A percentile compares a stretch with the other conserved stretches of the same genome.
phyloP scores from a whole-genome alignment of 192 early-diverging fungal genomes.

The Haplosporangium gracile region DNA sequence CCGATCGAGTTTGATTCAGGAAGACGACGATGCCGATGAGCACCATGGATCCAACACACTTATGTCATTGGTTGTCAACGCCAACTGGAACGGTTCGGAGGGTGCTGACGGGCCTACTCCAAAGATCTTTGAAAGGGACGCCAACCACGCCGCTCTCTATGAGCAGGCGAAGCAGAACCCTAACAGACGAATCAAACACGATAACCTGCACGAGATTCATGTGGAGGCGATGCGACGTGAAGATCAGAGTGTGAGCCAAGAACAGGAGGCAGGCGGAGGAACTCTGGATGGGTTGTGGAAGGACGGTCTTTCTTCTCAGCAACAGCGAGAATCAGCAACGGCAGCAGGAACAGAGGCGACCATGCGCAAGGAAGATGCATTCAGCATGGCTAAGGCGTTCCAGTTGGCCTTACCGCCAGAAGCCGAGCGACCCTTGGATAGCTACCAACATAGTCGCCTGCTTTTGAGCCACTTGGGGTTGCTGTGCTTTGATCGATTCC shows the following conservation, averaged over 20 bases:
- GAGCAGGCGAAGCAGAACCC: slow-evolving; percentile 20
- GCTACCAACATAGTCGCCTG: slow-evolving; percentile 75
- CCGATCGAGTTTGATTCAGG: slow-evolving; percentile 52
- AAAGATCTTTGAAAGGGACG: slow-evolving; percentile 2
- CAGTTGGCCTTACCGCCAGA: slow-evolving; percentile 62
- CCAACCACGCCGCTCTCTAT: slow-evolving; percentile 11
- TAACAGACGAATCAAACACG: slow-evolving; percentile 7
- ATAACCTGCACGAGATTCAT: slow-evolving; percentile 21
- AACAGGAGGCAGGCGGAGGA: background rate
- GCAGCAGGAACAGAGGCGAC: background rate
- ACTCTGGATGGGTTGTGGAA: background rate
- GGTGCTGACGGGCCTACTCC: background rate
- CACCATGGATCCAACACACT: slow-evolving; percentile 48
- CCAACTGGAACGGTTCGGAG: slow-evolving; percentile 20
- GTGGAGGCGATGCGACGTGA: background rate
- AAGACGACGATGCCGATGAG: slow-evolving; percentile 37
- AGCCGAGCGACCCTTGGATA: slow-evolving; percentile 61
- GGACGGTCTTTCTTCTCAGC: background rate
- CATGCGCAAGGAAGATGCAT: slow-evolving; percentile 46
- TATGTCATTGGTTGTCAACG: slow-evolving; percentile 48
- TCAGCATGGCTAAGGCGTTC: slow-evolving; percentile 66
- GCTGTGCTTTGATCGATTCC: slow-evolving; percentile 79
- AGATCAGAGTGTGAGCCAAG: background rate
- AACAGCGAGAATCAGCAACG: background rate
- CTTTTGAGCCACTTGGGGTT: slow-evolving; percentile 84